Evolutionary conservation across 768 basidiomycete genomes (phyloP).

Genomic region (Collybia sp.): DNA sequence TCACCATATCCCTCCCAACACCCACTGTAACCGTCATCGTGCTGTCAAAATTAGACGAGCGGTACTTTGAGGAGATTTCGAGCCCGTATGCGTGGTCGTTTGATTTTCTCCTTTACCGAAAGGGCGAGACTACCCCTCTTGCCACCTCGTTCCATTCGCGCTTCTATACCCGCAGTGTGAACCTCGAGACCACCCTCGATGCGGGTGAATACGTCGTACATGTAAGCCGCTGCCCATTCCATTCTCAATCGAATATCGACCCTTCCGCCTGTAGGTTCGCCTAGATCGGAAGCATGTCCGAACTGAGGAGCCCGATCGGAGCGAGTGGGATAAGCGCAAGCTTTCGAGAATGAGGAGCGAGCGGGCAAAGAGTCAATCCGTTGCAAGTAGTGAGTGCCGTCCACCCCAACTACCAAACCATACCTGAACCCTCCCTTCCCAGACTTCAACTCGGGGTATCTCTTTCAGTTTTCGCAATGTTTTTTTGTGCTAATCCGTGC

Average conservation of each 20-base stretch:
- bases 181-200: constrained; percentile 31
- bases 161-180: constrained; percentile 29
- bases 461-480: not conserved
- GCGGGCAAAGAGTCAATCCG: constrained; percentile 9
- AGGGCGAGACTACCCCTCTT: constrained; percentile 30
- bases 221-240: constrained; percentile 13
- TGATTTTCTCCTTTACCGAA: constrained; percentile 42
- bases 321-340: constrained; percentile 2
- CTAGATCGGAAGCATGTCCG: constrained; percentile 5
- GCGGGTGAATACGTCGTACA: constrained; percentile 39
- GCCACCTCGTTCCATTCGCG: constrained; percentile 26
- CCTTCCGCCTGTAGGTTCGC: constrained; percentile 6
- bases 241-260: not conserved
- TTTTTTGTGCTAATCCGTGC: not conserved
- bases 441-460: too few species aligned
- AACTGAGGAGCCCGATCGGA: too few species aligned
- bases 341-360: constrained; percentile 8
- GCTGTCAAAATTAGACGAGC: constrained; percentile 38
- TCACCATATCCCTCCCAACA: constrained; percentile 35
- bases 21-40: constrained; percentile 38
- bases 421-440: too few species aligned
- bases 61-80: constrained; percentile 37
- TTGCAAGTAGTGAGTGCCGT: constrained; percentile 10
- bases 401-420: too few species aligned
- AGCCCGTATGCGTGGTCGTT: constrained; percentile 34